A percentile compares a stretch with the other conserved stretches of the same genome.
These are phyloP conservation scores for Apiotrichum akiyoshidainum DNA, from an alignment of 1,284 basidiomycete genomes.

Conservation along the genomic window DNA sequence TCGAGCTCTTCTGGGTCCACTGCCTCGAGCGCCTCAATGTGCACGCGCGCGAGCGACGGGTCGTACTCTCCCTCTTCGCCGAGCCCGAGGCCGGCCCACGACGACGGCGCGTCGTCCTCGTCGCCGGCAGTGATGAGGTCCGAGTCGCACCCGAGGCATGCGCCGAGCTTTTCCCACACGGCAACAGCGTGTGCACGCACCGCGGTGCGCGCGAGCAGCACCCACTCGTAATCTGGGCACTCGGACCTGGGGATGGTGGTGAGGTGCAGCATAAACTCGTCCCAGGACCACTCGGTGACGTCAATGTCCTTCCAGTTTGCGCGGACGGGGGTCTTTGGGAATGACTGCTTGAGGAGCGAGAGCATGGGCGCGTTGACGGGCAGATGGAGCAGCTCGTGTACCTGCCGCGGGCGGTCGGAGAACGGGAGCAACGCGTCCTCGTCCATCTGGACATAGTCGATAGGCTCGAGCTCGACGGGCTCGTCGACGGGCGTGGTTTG, in stretches of 20 bases:
- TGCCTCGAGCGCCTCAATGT: conserved; percentile 41
- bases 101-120: conserved; percentile 38
- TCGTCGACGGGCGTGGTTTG: conserved; percentile 7
- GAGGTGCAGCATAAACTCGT: conserved; percentile 44
- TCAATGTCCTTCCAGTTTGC: conserved; percentile 37
- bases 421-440: conserved; percentile 46
- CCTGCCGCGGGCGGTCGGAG: conserved; percentile 42
- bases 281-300: conserved; percentile 45
- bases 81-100: conserved; percentile 43
- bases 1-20: conserved; percentile 27
- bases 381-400: conserved; percentile 37
- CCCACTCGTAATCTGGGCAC: conserved; percentile 47
- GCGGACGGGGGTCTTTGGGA: conserved; percentile 34
- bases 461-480: conserved; percentile 46
- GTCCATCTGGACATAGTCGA: conserved; percentile 49
- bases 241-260: conserved; percentile 32
- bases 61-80: conserved; percentile 41
- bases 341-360: conserved; percentile 38
- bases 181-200: conserved; percentile 38
- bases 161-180: conserved; percentile 48
- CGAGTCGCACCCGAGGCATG: conserved; percentile 47
- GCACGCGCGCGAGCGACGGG: conserved; percentile 34
- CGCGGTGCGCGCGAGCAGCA: conserved; percentile 39
- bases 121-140: conserved; percentile 47
- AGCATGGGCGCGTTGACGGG: conserved; percentile 39